Percentiles rank a stretch among this genome's conserved stretches.
phyloP scores from a whole-genome alignment of 2,329 filamentous ascomycete genomes.

The Zymoseptoria ardabiliae region DNA sequence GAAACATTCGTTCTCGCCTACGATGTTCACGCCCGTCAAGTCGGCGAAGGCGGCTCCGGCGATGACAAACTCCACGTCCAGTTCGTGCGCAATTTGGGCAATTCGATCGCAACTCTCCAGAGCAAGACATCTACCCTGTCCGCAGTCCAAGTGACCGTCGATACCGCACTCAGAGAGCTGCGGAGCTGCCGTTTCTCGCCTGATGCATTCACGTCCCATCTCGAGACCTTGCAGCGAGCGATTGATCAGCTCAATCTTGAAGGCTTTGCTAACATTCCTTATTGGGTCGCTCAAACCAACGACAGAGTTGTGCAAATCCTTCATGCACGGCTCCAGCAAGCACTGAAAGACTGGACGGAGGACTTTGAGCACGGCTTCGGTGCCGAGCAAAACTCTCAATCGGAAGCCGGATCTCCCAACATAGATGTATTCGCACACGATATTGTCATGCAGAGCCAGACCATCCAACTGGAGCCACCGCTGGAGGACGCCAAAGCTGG shows the following conservation, averaged over 20 bases:
- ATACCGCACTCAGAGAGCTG: slow-evolving; percentile 76
- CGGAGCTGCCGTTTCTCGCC: slow-evolving; percentile 76
- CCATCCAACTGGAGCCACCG: slow-evolving; percentile 92
- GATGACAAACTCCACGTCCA: slow-evolving; percentile 61
- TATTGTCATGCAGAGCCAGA: slow-evolving; percentile 94
- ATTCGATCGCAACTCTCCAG: slow-evolving; percentile 79
- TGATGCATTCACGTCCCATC: slow-evolving; percentile 67
- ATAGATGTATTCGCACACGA: slow-evolving; percentile 77
- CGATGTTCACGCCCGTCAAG: slow-evolving; percentile 72
- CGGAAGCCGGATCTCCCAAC: slow-evolving; percentile 48
- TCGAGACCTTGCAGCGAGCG: slow-evolving; percentile 81
- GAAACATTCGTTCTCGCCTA: slow-evolving; percentile 97
- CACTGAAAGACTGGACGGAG: slow-evolving; percentile 79
- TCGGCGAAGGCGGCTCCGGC: slow-evolving; percentile 30
- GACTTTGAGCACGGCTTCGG: slow-evolving; percentile 58
- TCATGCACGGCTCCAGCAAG: slow-evolving; percentile 71
- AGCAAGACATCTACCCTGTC: slow-evolving; percentile 73
- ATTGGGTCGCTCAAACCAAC: slow-evolving; percentile 87
- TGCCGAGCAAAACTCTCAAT: slow-evolving; percentile 28
- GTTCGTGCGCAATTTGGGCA: slow-evolving; percentile 89
- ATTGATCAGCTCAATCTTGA: slow-evolving; percentile 96
- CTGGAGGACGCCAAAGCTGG: slow-evolving; percentile 84
- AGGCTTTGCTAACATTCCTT: slow-evolving; percentile 85
- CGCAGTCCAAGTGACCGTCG: slow-evolving; percentile 70
- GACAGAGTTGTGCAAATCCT: slow-evolving; percentile 73